Evolutionary conservation across 768 basidiomycete species (phyloP).

Genomic region (Pholiota microspora): DNA sequence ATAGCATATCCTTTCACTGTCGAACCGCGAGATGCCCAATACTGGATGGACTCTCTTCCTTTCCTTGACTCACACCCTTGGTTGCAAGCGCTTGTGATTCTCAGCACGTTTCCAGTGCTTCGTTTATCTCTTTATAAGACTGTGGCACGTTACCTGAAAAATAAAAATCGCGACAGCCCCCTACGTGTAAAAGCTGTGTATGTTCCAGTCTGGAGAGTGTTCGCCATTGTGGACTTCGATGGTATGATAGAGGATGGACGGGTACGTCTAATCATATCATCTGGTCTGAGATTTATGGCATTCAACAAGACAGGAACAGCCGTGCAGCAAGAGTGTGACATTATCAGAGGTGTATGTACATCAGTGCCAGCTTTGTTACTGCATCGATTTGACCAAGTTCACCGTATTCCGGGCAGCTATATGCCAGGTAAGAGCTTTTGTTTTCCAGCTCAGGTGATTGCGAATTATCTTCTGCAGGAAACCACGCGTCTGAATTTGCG

Average conservation of each 20-base stretch:
- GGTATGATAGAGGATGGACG: conserved; percentile 43
- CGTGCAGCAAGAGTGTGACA: background rate
- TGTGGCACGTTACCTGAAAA: background rate
- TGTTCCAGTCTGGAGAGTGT: conserved; percentile 60
- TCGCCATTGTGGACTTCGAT: conserved; percentile 23
- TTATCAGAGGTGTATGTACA: background rate
- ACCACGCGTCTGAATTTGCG: background rate
- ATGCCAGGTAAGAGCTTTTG: background rate
- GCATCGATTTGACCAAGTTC: background rate
- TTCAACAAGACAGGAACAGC: background rate
- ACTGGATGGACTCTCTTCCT: background rate
- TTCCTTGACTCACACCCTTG: background rate
- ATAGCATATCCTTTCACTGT: conserved; percentile 14
- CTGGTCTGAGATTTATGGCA: background rate
- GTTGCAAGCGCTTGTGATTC: background rate
- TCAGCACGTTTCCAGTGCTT: background rate
- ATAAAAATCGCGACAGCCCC: conserved; percentile 34
- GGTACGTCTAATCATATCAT: conserved; percentile 4
- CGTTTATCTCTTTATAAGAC: no score
- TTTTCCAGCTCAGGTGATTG: background rate
- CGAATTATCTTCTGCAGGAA: background rate
- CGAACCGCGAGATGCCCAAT: conserved; percentile 10
- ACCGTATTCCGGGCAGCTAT: background rate
- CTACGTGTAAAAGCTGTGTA: conserved; percentile 51
- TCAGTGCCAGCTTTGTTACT: background rate